Evolutionary conservation across 352 stramenopile genomes (phyloP).

Genomic region (Phytophthora sp.): DNA sequence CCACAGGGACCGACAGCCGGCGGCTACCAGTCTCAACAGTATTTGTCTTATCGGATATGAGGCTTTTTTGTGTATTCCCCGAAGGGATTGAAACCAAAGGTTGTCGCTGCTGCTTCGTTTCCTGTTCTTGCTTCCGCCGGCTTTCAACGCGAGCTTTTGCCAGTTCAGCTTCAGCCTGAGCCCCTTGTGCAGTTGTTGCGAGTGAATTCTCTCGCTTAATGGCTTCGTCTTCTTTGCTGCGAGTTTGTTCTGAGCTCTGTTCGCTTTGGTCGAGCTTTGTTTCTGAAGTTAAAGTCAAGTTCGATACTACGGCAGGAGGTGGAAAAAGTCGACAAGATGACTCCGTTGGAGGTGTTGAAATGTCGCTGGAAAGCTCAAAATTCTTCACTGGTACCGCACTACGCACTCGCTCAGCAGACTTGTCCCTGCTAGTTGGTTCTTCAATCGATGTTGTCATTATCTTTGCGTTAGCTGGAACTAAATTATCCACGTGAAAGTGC

Average conservation of each 20-base stretch:
- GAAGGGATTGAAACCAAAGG: background rate
- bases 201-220: slow-evolving; percentile 49
- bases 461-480: too few relatives aligned
- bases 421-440: background rate
- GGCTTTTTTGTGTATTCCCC: background rate
- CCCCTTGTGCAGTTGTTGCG: slow-evolving; percentile 57
- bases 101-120: slow-evolving; percentile 46
- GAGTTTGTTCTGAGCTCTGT: background rate
- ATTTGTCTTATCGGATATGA: background rate
- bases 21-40: background rate
- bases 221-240: background rate
- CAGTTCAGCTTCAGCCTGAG: slow-evolving; percentile 71
- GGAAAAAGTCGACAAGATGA: background rate
- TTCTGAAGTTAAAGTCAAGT: background rate
- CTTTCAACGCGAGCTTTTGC: slow-evolving; percentile 70
- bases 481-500: background rate
- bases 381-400: slow-evolving; percentile 7
- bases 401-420: slow-evolving; percentile 10
- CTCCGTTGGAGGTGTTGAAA: background rate
- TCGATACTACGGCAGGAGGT: background rate
- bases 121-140: slow-evolving; percentile 61
- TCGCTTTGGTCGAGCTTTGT: slow-evolving; percentile 4
- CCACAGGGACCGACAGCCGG: slow-evolving; percentile 8
- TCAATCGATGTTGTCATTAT: background rate
- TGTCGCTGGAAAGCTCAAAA: background rate